Percentiles rank a stretch among this genome's conserved stretches.
Evolutionary conservation across 2,329 filamentous ascomycete genomes (phyloP).

Genomic region (Hansfordia pulvinata): DNA sequence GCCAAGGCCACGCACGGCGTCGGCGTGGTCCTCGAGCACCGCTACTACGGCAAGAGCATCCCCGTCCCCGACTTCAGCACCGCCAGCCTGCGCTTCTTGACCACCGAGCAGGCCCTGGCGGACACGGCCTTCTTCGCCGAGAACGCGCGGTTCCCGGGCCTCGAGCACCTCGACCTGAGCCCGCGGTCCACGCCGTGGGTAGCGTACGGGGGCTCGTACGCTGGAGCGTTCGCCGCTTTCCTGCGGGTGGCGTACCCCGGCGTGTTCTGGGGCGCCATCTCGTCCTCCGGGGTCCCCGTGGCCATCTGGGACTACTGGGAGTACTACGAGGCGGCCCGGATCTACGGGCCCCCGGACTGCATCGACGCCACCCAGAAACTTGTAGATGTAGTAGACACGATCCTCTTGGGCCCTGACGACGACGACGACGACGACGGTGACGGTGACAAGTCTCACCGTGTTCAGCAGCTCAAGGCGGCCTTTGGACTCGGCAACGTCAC

Average conservation of each 20-base stretch:
- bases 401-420: slow-evolving; percentile 27
- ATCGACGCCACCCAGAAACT: slow-evolving; percentile 47
- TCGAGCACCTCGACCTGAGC: slow-evolving; percentile 54
- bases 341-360: slow-evolving; percentile 43
- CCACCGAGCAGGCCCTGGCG: slow-evolving; percentile 70
- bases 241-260: slow-evolving; percentile 66
- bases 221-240: slow-evolving; percentile 67
- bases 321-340: slow-evolving; percentile 36
- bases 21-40: slow-evolving; percentile 72
- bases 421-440: slow-evolving; percentile 26
- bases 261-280: slow-evolving; percentile 65
- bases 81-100: slow-evolving; percentile 64
- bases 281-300: slow-evolving; percentile 65
- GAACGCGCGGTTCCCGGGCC: slow-evolving; percentile 55
- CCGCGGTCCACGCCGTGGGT: slow-evolving; percentile 57
- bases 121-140: slow-evolving; percentile 72
- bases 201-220: slow-evolving; percentile 74
- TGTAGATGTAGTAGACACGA: slow-evolving; percentile 34
- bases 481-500: slow-evolving; percentile 33
- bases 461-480: slow-evolving; percentile 23
- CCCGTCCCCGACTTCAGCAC: slow-evolving; percentile 52
- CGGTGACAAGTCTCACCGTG: too few species aligned
- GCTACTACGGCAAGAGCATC: slow-evolving; percentile 72
- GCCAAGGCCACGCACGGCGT: slow-evolving; percentile 59
- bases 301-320: slow-evolving; percentile 69